Evolutionary conservation across 352 stramenopile genomes (phyloP).

Genomic region (Phytopythium kandeliae): DNA sequence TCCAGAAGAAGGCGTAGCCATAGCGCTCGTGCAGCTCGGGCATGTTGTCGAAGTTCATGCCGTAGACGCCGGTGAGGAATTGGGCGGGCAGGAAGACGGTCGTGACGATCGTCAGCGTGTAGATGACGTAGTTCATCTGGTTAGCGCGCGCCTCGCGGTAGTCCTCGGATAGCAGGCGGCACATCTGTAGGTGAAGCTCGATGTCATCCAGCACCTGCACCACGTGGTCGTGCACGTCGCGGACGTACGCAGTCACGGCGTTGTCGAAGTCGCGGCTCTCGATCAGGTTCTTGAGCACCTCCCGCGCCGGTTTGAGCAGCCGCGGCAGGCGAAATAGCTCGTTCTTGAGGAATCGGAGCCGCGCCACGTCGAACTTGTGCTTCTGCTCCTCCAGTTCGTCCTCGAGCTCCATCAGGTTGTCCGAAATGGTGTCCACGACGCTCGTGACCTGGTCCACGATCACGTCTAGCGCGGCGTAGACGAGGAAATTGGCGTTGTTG

Average conservation of each 20-base stretch:
- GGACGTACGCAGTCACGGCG: conserved; percentile 72
- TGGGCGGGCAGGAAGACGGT: conserved; percentile 84
- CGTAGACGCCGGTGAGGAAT: conserved; percentile 87
- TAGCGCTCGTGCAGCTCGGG: conserved; percentile 77
- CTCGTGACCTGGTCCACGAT: conserved; percentile 81
- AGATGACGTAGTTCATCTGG: conserved; percentile 89
- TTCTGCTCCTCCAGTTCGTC: conserved; percentile 58
- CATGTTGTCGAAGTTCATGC: conserved; percentile 91
- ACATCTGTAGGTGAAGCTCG: conserved; percentile 79
- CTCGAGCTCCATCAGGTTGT: conserved; percentile 74
- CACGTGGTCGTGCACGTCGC: conserved; percentile 82
- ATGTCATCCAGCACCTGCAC: conserved; percentile 80
- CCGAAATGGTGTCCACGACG: conserved; percentile 71
- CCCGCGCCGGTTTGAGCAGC: conserved; percentile 71
- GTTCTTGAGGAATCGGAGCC: conserved; percentile 68
- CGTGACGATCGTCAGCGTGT: conserved; percentile 88
- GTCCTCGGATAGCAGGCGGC: conserved; percentile 67
- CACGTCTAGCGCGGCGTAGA: conserved; percentile 84
- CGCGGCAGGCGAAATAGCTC: conserved; percentile 72
- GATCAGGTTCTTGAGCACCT: conserved; percentile 82
- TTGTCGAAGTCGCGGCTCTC: conserved; percentile 80
- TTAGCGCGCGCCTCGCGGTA: conserved; percentile 79
- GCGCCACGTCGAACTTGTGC: conserved; percentile 70
- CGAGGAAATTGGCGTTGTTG: conserved; percentile 84
- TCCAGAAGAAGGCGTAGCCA: conserved; percentile 82